Evolutionary conservation across 345 rosid species (phyloP).

Genomic region (Fremontodendron californicum): DNA sequence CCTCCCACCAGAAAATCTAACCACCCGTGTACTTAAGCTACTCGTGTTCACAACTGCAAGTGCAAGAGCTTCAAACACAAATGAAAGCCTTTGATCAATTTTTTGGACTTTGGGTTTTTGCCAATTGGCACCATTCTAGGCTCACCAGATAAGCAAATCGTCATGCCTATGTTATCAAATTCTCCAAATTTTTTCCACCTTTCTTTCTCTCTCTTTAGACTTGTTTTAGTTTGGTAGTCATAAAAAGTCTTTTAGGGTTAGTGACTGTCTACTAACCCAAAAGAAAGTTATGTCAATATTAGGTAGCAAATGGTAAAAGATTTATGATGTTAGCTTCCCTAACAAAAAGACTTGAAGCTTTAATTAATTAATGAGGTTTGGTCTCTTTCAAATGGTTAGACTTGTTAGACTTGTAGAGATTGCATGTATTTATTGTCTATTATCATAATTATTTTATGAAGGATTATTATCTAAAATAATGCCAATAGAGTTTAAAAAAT

Average conservation of each 20-base stretch:
- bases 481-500: too few relatives aligned
- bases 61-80: neutral
- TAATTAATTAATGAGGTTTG: neutral
- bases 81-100: neutral
- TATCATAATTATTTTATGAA: neutral
- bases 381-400: constrained; percentile 17
- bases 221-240: constrained; percentile 30
- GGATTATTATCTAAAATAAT: too few relatives aligned
- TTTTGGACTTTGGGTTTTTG: neutral
- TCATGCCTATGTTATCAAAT: constrained; percentile 33
- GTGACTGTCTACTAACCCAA: constrained; percentile 32
- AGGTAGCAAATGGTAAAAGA: constrained; percentile 30
- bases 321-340: constrained; percentile 48
- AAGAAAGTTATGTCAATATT: constrained; percentile 31
- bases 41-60: neutral
- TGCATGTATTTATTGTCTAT: constrained; percentile 32
- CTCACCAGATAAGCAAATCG: constrained; percentile 19
- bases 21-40: constrained; percentile 1
- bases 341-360: constrained; percentile 30
- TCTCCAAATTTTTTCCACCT: neutral
- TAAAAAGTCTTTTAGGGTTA: constrained; percentile 38
- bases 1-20: constrained; percentile 13
- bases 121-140: neutral
- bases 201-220: constrained; percentile 17
- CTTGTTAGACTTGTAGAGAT: neutral